These are phyloP conservation scores for Zalaria sp. DNA, from an alignment of 2,329 filamentous ascomycete genomes.

Conservation along the genomic window DNA sequence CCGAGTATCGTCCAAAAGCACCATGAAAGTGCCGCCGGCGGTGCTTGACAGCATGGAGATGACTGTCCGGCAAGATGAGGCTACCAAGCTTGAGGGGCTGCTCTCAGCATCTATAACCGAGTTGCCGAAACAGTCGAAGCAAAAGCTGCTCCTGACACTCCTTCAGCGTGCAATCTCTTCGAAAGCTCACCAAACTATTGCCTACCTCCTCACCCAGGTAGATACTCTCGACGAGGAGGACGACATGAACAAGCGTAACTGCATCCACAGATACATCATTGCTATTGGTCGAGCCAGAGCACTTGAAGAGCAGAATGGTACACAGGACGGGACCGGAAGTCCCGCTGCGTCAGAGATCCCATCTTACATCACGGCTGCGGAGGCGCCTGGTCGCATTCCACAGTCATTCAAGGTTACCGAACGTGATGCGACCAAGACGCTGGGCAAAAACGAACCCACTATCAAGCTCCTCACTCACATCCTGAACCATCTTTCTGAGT, in stretches of 20 bases:
- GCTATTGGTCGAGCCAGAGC: slow-evolving; percentile 68
- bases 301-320: slow-evolving; percentile 22
- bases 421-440: slow-evolving; percentile 39
- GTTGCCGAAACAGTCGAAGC: background rate
- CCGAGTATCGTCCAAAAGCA: slow-evolving; percentile 60
- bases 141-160: slow-evolving; percentile 55
- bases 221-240: slow-evolving; percentile 69
- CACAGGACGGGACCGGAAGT: slow-evolving; percentile 1
- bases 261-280: slow-evolving; percentile 83
- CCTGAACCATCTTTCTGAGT: slow-evolving; percentile 52
- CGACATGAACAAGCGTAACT: slow-evolving; percentile 89
- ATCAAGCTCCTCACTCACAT: slow-evolving; percentile 52
- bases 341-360: slow-evolving; percentile 18
- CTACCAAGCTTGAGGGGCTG: slow-evolving; percentile 37
- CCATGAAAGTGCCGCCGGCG: slow-evolving; percentile 54
- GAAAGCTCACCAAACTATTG: slow-evolving; percentile 54
- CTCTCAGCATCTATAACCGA: slow-evolving; percentile 21
- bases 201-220: slow-evolving; percentile 54
- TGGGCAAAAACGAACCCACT: slow-evolving; percentile 57
- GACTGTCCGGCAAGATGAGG: slow-evolving; percentile 56
- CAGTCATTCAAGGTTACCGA: slow-evolving; percentile 53
- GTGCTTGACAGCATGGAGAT: slow-evolving; percentile 59
- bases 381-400: slow-evolving; percentile 49
- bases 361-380: slow-evolving; percentile 68
- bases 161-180: slow-evolving; percentile 64